Conservation (phyloP, 2,329 filamentous ascomycete species). For the Ophiocordyceps camponoti-floridani region DNA sequence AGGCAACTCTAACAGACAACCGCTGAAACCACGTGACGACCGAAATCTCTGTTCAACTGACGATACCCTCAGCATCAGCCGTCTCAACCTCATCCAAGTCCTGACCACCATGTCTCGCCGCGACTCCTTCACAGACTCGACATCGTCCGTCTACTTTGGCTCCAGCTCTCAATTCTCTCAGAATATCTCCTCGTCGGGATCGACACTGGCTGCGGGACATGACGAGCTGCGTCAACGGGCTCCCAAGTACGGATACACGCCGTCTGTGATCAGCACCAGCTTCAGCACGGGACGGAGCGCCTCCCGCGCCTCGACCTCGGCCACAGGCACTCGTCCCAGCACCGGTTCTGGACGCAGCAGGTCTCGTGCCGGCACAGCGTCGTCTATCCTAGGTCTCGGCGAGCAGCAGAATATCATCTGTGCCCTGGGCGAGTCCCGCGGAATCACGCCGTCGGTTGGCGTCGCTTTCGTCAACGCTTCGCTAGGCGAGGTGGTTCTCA, state of each 20-base stretch:
- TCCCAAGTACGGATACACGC: constrained; percentile 4
- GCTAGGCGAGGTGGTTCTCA: constrained; percentile 68
- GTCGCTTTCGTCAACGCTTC: constrained; percentile 76
- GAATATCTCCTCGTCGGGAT: not conserved
- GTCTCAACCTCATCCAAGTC: not conserved
- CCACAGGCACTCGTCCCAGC: constrained; percentile 13
- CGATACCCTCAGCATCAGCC: not conserved
- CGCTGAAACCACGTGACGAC: not conserved
- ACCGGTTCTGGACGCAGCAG: constrained; percentile 24
- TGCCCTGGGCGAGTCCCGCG: constrained; percentile 74
- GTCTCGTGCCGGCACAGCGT: constrained; percentile 19
- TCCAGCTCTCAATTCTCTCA: constrained; percentile 1
- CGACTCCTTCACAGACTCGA: not conserved
- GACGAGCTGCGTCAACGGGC: not conserved
- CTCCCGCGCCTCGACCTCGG: constrained; percentile 7
- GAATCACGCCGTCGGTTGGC: constrained; percentile 67
- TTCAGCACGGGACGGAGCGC: constrained; percentile 4
- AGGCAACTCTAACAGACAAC: not conserved
- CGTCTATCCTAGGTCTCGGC: constrained; percentile 22
- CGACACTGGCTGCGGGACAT: not conserved
- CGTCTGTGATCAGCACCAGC: constrained; percentile 5
- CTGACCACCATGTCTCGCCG: not conserved
- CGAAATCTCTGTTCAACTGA: not conserved
- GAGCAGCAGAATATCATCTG: constrained; percentile 63
- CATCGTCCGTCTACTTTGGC: constrained; percentile 9